Evolutionary conservation across 768 basidiomycete species (phyloP).

Genomic region (Naganishia kalamii): DNA sequence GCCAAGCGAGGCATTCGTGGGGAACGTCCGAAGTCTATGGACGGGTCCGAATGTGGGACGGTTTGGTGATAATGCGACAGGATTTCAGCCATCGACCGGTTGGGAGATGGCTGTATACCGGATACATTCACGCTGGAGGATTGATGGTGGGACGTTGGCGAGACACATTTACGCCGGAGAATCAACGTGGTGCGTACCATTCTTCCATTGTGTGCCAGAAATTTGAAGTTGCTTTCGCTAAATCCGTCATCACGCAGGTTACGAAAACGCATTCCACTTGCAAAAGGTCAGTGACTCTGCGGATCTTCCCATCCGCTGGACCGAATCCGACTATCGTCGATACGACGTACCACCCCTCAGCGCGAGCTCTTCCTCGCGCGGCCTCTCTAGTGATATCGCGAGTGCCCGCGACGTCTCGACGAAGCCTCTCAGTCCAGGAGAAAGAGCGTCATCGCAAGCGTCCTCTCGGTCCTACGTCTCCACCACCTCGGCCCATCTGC

Average conservation of each 20-base stretch:
- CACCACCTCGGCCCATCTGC: neutral
- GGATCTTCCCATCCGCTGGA: neutral
- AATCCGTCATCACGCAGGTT: neutral
- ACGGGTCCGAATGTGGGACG: conserved; percentile 43
- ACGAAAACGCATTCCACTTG: conserved; percentile 10
- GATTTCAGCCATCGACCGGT: conserved; percentile 30
- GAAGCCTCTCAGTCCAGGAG: neutral
- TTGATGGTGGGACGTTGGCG: conserved; percentile 44
- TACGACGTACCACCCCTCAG: neutral
- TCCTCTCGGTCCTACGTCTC: neutral
- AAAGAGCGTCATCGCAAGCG: neutral
- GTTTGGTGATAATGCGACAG: conserved; percentile 34
- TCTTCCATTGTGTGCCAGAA: too few relatives aligned
- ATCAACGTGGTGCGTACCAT: conserved; percentile 30
- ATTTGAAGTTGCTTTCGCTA: too few relatives aligned
- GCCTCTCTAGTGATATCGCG: neutral
- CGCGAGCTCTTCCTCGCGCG: neutral
- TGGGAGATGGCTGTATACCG: conserved; percentile 42
- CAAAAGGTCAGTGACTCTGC: conserved; percentile 1
- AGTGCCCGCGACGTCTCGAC: neutral
- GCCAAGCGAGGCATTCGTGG: conserved; percentile 33
- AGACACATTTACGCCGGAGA: conserved; percentile 43
- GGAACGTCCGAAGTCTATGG: conserved; percentile 37
- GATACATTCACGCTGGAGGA: conserved; percentile 44
- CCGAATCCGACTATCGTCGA: conserved; percentile 8